These are phyloP conservation scores for Ilyonectria robusta DNA, from an alignment of 2,329 filamentous ascomycete species.

Conservation along the genomic window DNA sequence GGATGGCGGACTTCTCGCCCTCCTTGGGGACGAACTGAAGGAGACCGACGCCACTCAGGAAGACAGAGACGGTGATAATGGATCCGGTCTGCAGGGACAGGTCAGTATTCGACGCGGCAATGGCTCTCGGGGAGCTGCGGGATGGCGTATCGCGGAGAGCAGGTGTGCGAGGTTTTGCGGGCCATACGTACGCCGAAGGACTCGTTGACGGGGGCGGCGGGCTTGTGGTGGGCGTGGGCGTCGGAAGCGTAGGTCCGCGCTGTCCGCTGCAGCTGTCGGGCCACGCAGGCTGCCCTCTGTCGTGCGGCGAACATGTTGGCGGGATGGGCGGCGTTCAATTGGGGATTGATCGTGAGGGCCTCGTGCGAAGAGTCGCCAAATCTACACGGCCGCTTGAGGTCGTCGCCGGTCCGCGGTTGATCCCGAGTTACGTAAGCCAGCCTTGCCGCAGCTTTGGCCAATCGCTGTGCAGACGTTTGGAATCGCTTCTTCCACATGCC, in stretches of 20 bases:
- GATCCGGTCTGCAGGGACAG: constrained; percentile 61
- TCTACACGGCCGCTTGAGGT: constrained; percentile 45
- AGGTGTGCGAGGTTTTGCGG: constrained; percentile 39
- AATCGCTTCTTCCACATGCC: constrained; percentile 31
- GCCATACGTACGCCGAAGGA: constrained; percentile 67
- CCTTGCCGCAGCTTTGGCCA: constrained; percentile 32
- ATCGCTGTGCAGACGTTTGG: constrained; percentile 39
- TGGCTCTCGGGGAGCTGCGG: not conserved
- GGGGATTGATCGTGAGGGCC: constrained; percentile 47
- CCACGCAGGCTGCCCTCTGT: constrained; percentile 59
- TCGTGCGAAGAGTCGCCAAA: constrained; percentile 44
- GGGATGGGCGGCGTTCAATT: constrained; percentile 52
- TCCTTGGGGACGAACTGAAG: constrained; percentile 67
- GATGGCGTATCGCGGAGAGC: not conserved
- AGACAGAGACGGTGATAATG: constrained; percentile 60
- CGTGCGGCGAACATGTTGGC: constrained; percentile 60
- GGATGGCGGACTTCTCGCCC: constrained; percentile 64
- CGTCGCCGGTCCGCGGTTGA: constrained; percentile 46
- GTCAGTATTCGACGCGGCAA: constrained; percentile 35
- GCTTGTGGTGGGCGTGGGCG: constrained; percentile 63
- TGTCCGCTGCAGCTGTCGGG: constrained; percentile 55
- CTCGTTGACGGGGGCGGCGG: constrained; percentile 65
- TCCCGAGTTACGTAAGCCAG: constrained; percentile 49
- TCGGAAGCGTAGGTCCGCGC: constrained; percentile 69
- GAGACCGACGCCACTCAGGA: constrained; percentile 60